phyloP scores from a whole-genome alignment of 345 rosid species.

The Populus euphratica region DNA sequence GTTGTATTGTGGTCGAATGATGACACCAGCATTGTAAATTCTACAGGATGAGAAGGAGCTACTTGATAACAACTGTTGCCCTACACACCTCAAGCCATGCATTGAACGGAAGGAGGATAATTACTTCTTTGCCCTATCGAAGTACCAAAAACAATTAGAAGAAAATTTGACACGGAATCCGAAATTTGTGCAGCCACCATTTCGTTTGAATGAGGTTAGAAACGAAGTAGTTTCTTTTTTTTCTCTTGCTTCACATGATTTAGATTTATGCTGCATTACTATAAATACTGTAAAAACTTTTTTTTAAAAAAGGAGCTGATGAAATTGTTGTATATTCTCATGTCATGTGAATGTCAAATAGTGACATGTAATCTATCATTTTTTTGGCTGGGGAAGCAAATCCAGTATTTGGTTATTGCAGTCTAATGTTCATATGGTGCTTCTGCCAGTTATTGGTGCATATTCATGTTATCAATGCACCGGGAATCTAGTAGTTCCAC shows the following conservation, averaged over 20 bases:
- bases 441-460: neutral
- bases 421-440: neutral
- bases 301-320: no score
- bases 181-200: constrained; percentile 84
- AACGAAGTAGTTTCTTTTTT: neutral
- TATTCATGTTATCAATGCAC: neutral
- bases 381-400: neutral
- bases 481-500: neutral
- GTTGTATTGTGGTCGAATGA: neutral
- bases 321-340: no score
- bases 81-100: constrained; percentile 81
- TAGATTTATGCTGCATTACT: no score
- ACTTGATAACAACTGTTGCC: constrained; percentile 68
- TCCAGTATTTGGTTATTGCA: neutral
- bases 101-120: constrained; percentile 78
- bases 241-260: neutral
- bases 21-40: constrained; percentile 12
- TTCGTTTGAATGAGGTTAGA: constrained; percentile 78
- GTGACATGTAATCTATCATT: no score
- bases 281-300: no score
- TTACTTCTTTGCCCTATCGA: constrained; percentile 86
- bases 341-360: no score
- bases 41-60: constrained; percentile 90
- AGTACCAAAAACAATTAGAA: constrained; percentile 77
- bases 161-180: constrained; percentile 60